Percentiles rank a stretch among this genome's conserved stretches.
phyloP scores from a whole-genome alignment of 257 asterid species.

The Verbena officinalis region DNA sequence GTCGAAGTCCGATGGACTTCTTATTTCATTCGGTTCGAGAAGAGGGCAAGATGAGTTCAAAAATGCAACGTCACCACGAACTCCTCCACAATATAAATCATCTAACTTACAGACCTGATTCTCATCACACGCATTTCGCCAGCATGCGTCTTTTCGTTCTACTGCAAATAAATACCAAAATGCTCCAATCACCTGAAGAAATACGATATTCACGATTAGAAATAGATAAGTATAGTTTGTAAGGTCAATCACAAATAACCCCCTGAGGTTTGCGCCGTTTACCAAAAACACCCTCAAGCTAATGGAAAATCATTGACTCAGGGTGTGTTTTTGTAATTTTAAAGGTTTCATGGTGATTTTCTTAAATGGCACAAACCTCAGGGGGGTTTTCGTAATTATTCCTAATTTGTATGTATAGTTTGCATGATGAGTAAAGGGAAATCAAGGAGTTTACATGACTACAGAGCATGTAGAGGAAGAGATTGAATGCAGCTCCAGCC shows the following conservation, averaged over 20 bases:
- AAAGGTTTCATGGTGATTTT: too few species aligned
- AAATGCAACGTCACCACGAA: slow-evolving; percentile 28
- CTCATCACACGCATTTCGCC: slow-evolving; percentile 46
- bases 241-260: too few species aligned
- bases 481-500: slow-evolving; percentile 78
- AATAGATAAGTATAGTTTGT: too few species aligned
- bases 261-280: too few species aligned
- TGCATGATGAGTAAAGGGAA: too few species aligned
- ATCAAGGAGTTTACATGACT: slow-evolving; percentile 57
- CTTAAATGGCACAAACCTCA: too few species aligned
- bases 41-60: slow-evolving; percentile 49
- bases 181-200: slow-evolving; percentile 55
- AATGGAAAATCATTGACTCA: too few species aligned
- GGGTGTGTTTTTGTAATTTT: too few species aligned
- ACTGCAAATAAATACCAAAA: slow-evolving; percentile 66
- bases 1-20: slow-evolving; percentile 44
- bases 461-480: slow-evolving; percentile 65
- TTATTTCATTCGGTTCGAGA: slow-evolving; percentile 37
- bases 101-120: slow-evolving; percentile 8
- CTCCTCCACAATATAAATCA: slow-evolving; percentile 42
- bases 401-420: too few species aligned
- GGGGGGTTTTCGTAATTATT: too few species aligned
- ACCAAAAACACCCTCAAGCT: too few species aligned
- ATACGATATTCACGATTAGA: not conserved
- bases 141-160: slow-evolving; percentile 62